These are phyloP conservation scores for Kwoniella dendrophila DNA, from an alignment of 768 basidiomycete species.

Conservation along the genomic window DNA sequence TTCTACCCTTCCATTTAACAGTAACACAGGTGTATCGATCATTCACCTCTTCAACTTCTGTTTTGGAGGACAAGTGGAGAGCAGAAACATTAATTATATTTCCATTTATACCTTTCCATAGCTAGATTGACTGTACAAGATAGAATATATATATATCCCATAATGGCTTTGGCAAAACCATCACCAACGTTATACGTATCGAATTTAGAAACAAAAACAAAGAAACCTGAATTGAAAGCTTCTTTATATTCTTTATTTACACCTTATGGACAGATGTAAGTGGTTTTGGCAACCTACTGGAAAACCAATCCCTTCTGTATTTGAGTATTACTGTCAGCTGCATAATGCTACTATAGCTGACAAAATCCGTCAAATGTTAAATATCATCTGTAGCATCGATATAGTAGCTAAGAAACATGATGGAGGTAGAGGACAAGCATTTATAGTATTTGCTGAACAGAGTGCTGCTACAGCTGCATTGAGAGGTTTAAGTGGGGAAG, in stretches of 20 bases:
- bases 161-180: slow-evolving; percentile 59
- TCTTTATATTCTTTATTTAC: slow-evolving; percentile 88
- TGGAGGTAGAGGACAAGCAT: slow-evolving; percentile 91
- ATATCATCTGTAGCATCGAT: slow-evolving; percentile 72
- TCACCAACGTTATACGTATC: slow-evolving; percentile 88
- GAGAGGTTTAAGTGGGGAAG: slow-evolving; percentile 88
- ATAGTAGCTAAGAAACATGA: slow-evolving; percentile 82
- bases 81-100: no score
- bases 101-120: no score
- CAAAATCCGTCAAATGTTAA: neutral
- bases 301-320: neutral
- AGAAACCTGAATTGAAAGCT: slow-evolving; percentile 78
- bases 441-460: slow-evolving; percentile 91
- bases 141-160: no score
- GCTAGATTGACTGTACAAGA: no score
- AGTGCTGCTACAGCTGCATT: slow-evolving; percentile 87
- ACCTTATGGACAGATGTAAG: slow-evolving; percentile 79
- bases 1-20: neutral
- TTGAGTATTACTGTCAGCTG: no score
- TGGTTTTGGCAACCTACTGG: neutral
- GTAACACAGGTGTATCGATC: neutral
- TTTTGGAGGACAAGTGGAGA: neutral
- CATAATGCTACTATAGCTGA: neutral
- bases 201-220: slow-evolving; percentile 88
- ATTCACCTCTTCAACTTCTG: neutral